Evolutionary conservation across 805 yeast genomes (phyloP), one percentile per base, ranked within the genome.

Genomic region (Candida ulmi): DNA sequence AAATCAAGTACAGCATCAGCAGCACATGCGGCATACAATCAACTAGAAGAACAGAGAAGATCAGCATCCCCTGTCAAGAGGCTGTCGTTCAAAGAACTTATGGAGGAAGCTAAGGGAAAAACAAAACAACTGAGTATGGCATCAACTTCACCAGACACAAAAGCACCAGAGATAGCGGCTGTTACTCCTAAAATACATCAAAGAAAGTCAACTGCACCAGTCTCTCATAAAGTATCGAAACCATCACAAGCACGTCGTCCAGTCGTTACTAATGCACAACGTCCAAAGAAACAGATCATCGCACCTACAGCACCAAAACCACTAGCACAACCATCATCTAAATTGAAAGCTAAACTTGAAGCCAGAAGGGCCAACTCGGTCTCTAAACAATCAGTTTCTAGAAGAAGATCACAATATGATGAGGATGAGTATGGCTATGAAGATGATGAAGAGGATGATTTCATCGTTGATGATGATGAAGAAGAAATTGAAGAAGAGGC

Each of bases 251-350:
- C 11, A 5, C 8, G 26, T 5, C 34, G 25, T n/a, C 5, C 13
- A 13, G 26, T 5, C 12, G 12, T 5, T 5, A 19, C 34, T 5
- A 19, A 18, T n/a, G 8, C 24, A 13, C 31, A 25, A 11, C 19
- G 31, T 15, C 16, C 24, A 3, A 16, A n/a, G 9, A 30, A 30
- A 12, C 17, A 17, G 8, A 13, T 11, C 30, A 16, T 11, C 11
- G 15, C 39, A 35, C 19, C 33, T 12, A 8, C 44, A 19, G 32
- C 3, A 8, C 48, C 54, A n/a, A 43, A 58, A 30, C 57, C 58
- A 13, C 28, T 75, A 19, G 76, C 88, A 3, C 69, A 69, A 44
- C 88, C 90, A 6, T 72, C 86, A 19, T 61, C 72, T 1, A 66
- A 67, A 30, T 61, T 87, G 8, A 65, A 69, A 40, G 70, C 67